These are phyloP conservation scores for Candida sithepensis DNA, from an alignment of 805 yeast genomes.

Conservation along the genomic window DNA sequence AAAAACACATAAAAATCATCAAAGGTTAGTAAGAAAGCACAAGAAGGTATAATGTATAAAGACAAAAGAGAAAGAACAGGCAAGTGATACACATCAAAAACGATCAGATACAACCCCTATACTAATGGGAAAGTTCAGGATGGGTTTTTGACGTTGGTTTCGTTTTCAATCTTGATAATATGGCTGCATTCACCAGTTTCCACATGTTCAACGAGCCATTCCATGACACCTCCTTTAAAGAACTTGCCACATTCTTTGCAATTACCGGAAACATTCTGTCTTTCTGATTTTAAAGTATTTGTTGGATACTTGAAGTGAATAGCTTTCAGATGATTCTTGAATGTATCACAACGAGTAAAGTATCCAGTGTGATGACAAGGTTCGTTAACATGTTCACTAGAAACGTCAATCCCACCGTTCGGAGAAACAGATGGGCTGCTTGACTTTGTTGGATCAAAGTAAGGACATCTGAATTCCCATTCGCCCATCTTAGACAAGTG, in stretches of 20 bases:
- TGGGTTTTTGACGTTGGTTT: neutral
- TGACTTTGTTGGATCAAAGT: constrained; percentile 38
- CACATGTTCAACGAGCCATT: constrained; percentile 75
- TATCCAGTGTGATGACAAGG: constrained; percentile 79
- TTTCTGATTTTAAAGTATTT: constrained; percentile 77
- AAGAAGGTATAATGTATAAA: neutral
- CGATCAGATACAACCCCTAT: neutral
- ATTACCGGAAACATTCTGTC: constrained; percentile 63
- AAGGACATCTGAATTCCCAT: constrained; percentile 78
- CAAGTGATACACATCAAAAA: neutral
- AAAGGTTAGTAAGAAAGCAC: neutral
- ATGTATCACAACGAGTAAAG: constrained; percentile 87
- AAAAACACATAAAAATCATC: neutral
- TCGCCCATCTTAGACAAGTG: constrained; percentile 76
- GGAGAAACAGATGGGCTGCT: constrained; percentile 6
- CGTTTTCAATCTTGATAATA: constrained; percentile 10
- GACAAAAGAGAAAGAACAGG: neutral
- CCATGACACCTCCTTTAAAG: constrained; percentile 63
- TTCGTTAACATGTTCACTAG: constrained; percentile 13
- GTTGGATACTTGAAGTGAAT: constrained; percentile 85
- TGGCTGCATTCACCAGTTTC: constrained; percentile 43
- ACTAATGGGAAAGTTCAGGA: neutral
- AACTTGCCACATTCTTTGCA: constrained; percentile 73
- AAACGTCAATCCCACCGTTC: neutral
- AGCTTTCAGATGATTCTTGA: constrained; percentile 85